Base-by-base conservation (phyloP, 352 stramenopile species). In the Pythium volutum region DNA sequence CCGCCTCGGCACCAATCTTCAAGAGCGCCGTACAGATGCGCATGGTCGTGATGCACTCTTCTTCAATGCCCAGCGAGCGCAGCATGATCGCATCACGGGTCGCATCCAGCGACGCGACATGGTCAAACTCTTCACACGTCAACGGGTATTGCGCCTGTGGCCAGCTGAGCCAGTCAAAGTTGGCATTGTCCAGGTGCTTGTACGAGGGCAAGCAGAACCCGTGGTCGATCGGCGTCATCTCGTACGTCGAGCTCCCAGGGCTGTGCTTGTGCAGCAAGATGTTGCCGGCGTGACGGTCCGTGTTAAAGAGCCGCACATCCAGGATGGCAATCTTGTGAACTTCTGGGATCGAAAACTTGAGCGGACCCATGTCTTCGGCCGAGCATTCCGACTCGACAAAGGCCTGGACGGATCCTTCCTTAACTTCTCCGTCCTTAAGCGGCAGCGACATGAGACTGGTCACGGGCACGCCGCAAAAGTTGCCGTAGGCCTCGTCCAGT, bases 321-420 rank as follows among this genome's bases (percentile, higher is more conserved):
- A 96, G 58, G 27, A 96, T 94, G 20, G 82, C 87, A 62, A 96
- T 87, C 79, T 94, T 95, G 72, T 96, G 87, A 48, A 96, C 85
- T 64, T 96, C 85, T 4, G 77, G 75, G 27, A 93, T 84, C 18
- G 76, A 74, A 55, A 91, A 95, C 72, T 93, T 91, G 43, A 93
- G 77, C 62, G 87, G 89, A 18, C 83, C 83, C 74, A 95, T 92
- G 64, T 96, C 88, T 62, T 96, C 88, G 2, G 87, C 86, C 25
- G 84, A 94, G 69, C 84, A 85, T 56, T 95, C 77, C 31, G 81
- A 95, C 56, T 71, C 59, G 42, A 94, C 77, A 53, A 93, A 96
- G 38, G 65, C 75, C 66, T 96, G 88, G 64, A 96, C 81, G 26
- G 88, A 95, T 12, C 88, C 88, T 65, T 94, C 85, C 58, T 94